These are phyloP conservation scores for Alternaria dauci DNA, from an alignment of 2,329 filamentous ascomycete genomes.

Conservation along the genomic window DNA sequence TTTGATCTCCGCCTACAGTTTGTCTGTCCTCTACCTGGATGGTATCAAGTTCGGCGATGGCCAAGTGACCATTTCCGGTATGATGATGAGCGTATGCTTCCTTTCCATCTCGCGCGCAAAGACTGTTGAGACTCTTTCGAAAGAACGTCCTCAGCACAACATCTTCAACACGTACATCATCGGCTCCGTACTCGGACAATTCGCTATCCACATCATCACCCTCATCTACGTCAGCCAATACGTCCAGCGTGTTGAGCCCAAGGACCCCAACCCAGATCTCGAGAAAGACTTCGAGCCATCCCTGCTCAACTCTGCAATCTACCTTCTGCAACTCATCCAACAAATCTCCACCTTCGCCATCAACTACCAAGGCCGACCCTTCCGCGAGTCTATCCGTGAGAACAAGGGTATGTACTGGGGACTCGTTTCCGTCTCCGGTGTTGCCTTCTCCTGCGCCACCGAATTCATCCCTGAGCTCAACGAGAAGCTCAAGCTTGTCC, in stretches of 20 bases:
- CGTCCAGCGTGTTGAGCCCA: conserved; percentile 83
- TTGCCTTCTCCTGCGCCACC: conserved; percentile 93
- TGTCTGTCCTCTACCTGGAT: conserved; percentile 95
- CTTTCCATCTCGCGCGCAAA: conserved; percentile 97
- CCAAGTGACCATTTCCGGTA: conserved; percentile 97
- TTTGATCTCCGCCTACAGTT: conserved; percentile 94
- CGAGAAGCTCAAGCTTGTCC: conserved; percentile 88
- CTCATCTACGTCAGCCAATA: conserved; percentile 92
- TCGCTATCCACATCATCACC: conserved; percentile 92
- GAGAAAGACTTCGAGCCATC: conserved; percentile 95
- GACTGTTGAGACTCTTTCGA: conserved; percentile 92
- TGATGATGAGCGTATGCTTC: conserved; percentile 99
- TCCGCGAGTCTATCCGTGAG: conserved; percentile 93
- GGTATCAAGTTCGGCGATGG: conserved; percentile 99
- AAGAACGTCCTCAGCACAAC: conserved; percentile 96
- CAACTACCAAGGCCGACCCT: conserved; percentile 98
- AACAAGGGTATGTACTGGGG: conserved; percentile 99
- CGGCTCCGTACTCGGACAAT: conserved; percentile 94
- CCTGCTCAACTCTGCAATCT: conserved; percentile 94
- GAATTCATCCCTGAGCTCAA: conserved; percentile 97
- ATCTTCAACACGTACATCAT: conserved; percentile 99
- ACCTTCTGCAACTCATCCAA: conserved; percentile 96
- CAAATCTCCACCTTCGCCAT: conserved; percentile 99
- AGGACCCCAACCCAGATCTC: conserved; percentile 76
- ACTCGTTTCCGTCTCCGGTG: conserved; percentile 84